Evolutionary conservation across 805 yeast species (phyloP).

Genomic region (Zygosaccharomyces lentus): DNA sequence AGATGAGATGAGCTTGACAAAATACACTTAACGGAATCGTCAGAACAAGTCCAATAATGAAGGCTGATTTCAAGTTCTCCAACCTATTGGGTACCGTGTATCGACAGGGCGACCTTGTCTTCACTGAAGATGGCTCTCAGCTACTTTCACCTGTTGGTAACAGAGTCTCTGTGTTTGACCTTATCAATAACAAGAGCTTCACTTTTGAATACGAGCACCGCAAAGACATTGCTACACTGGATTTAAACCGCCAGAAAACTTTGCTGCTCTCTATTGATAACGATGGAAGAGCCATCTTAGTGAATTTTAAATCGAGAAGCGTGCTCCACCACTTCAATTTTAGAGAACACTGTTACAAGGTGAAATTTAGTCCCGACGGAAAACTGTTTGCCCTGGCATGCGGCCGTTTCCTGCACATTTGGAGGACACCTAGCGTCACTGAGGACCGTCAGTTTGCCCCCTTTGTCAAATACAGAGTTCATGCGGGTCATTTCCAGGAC

Average conservation of each 20-base stretch:
- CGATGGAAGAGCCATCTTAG: slow-evolving; percentile 90
- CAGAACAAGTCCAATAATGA: slow-evolving; percentile 44
- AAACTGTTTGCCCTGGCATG: slow-evolving; percentile 78
- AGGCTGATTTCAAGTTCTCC: slow-evolving; percentile 82
- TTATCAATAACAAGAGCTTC: slow-evolving; percentile 76
- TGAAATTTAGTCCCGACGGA: slow-evolving; percentile 88
- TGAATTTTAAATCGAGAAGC: slow-evolving; percentile 74
- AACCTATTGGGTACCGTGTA: slow-evolving; percentile 93
- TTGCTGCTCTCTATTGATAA: slow-evolving; percentile 77
- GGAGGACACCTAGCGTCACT: slow-evolving; percentile 80
- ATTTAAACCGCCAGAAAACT: slow-evolving; percentile 78
- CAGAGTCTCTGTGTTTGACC: slow-evolving; percentile 82
- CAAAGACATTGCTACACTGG: slow-evolving; percentile 71
- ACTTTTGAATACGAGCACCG: slow-evolving; percentile 93
- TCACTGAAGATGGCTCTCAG: slow-evolving; percentile 79
- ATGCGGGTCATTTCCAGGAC: slow-evolving; percentile 89
- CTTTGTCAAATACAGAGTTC: slow-evolving; percentile 81
- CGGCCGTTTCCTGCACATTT: slow-evolving; percentile 79
- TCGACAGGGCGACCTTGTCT: slow-evolving; percentile 83
- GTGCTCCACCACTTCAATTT: slow-evolving; percentile 94
- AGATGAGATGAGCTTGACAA: slow-evolving; percentile 9
- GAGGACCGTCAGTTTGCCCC: slow-evolving; percentile 96
- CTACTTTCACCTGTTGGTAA: slow-evolving; percentile 92
- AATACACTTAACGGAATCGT: neutral
- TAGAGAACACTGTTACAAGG: slow-evolving; percentile 66